Conservation (phyloP, 805 yeast genomes). For the Zygosaccharomyces kombuchaensis region DNA sequence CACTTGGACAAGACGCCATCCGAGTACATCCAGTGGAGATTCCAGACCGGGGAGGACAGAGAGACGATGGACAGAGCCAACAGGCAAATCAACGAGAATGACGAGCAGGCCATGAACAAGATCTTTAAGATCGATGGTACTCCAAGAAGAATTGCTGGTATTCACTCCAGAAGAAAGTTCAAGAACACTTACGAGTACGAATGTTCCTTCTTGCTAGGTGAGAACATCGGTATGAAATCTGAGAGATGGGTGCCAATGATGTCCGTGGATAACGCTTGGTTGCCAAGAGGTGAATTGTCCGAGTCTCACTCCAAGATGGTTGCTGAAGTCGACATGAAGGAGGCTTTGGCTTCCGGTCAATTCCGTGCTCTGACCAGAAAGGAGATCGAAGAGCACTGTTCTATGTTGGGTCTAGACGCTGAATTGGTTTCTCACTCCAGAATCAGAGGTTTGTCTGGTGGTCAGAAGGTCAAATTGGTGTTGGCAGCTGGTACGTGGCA, state of each 20-base stretch:
- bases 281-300: conserved; percentile 97
- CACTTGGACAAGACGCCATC: conserved; percentile 99
- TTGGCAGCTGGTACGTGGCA: conserved; percentile 99
- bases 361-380: conserved; percentile 99
- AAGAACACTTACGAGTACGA: conserved; percentile 99
- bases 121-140: conserved; percentile 98
- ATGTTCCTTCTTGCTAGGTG: conserved; percentile 96
- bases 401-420: conserved; percentile 96
- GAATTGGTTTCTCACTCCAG: conserved; percentile 99
- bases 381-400: conserved; percentile 98
- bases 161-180: conserved; percentile 98
- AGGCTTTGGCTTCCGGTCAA: conserved; percentile 99
- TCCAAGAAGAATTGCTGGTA: conserved; percentile 93
- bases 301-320: conserved; percentile 99
- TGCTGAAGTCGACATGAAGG: conserved; percentile 99
- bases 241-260: conserved; percentile 99
- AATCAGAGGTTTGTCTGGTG: conserved; percentile 99
- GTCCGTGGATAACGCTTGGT: conserved; percentile 99
- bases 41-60: conserved; percentile 99
- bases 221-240: conserved; percentile 96
- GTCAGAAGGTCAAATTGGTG: conserved; percentile 99
- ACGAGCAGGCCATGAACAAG: conserved; percentile 98
- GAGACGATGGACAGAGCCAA: conserved; percentile 99
- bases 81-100: conserved; percentile 94
- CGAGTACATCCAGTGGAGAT: conserved; percentile 99